Conservation (phyloP, 257 asterid species). For the Jaltomata sinuosa region DNA sequence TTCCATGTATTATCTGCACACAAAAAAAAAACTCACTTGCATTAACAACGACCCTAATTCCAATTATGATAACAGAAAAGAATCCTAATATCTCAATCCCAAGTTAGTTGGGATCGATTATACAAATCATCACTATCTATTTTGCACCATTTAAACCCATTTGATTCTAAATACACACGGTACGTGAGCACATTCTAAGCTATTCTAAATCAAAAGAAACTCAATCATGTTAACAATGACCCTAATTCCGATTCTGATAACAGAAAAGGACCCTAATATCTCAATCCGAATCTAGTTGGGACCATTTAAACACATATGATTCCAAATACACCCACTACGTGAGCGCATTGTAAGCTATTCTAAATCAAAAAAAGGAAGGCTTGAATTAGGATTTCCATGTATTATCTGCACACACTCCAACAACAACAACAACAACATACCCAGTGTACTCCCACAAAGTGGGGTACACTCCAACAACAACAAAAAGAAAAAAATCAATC, state of each 20-base stretch:
- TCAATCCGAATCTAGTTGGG: background rate
- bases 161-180: too few relatives aligned
- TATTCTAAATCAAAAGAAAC: background rate
- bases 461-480: too few relatives aligned
- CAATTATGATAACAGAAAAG: background rate
- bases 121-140: background rate
- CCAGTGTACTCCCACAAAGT: too few relatives aligned
- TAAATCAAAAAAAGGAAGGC: background rate
- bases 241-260: background rate
- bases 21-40: background rate
- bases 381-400: too few relatives aligned
- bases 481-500: background rate
- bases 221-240: too few relatives aligned
- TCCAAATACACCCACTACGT: too few relatives aligned
- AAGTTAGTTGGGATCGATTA: background rate
- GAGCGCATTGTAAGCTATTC: too few relatives aligned
- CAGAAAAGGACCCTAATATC: background rate
- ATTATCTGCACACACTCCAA: too few relatives aligned
- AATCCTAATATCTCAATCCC: background rate
- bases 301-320: too few relatives aligned
- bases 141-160: background rate
- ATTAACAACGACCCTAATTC: background rate
- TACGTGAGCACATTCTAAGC: background rate
- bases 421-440: too few relatives aligned
- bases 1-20: slow-evolving; percentile 79